Percentiles rank a stretch among this genome's conserved stretches.
Evolutionary conservation across 306 rosid genomes (phyloP).

Genomic region (Quercus wislizeni): DNA sequence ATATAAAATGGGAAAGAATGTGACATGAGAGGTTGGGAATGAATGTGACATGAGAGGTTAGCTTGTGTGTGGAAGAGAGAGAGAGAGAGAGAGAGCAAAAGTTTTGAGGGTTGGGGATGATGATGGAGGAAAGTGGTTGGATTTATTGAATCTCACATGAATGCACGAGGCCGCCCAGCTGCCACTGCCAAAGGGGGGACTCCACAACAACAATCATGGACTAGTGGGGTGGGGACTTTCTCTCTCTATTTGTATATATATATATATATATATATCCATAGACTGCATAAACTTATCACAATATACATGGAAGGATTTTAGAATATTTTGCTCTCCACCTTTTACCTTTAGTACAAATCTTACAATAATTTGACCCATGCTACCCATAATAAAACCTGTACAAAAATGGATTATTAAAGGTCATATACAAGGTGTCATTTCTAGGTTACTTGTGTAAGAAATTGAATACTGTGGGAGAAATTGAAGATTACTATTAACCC

Average conservation of each 20-base stretch:
- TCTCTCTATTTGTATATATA: not conserved
- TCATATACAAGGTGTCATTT: not conserved
- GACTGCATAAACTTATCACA: constrained; percentile 8
- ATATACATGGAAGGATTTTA: not conserved
- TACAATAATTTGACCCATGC: not conserved
- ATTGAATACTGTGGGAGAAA: too few species aligned
- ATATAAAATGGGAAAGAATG: constrained; percentile 42
- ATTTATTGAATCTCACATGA: constrained; percentile 70
- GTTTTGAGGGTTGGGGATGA: constrained; percentile 25
- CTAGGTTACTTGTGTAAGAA: not conserved
- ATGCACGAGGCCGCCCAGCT: constrained; percentile 68
- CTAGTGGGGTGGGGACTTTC: constrained; percentile 43
- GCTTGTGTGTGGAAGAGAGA: not conserved
- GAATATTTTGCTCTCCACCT: not conserved
- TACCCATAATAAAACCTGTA: not conserved
- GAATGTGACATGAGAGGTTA: constrained; percentile 48
- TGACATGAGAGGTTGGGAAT: constrained; percentile 42
- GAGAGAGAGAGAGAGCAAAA: constrained; percentile 5
- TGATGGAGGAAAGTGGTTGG: constrained; percentile 60
- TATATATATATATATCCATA: too few species aligned
- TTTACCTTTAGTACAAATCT: not conserved
- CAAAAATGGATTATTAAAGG: not conserved
- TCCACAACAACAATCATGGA: constrained; percentile 44
- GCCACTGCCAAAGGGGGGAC: constrained; percentile 29
- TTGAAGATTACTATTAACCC: too few species aligned